These are phyloP conservation scores for Backusella luteola DNA, from an alignment of 192 early-diverging fungal species.

Conservation along the genomic window DNA sequence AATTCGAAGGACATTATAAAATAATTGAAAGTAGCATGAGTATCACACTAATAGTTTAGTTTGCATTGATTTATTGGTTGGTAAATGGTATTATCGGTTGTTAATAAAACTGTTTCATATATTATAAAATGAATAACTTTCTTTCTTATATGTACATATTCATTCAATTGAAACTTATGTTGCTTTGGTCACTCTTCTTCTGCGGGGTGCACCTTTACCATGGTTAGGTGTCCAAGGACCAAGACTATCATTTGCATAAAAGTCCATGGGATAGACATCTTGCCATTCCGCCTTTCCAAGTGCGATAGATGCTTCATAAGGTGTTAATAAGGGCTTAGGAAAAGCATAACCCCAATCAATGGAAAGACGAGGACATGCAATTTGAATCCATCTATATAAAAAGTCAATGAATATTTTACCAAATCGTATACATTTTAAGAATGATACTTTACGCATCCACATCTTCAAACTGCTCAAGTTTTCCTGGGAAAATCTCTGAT, in stretches of 20 bases:
- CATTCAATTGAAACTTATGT: not conserved
- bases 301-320: constrained; percentile 92
- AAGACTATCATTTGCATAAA: constrained; percentile 86
- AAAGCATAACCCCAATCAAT: constrained; percentile 99
- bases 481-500: constrained; percentile 94
- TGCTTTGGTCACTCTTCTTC: not conserved
- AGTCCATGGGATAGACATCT: constrained; percentile 96
- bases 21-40: no score
- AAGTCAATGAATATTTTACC: not conserved
- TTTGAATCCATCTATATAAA: constrained; percentile 80
- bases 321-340: constrained; percentile 84
- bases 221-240: constrained; percentile 96
- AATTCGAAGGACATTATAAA: no score
- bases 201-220: constrained; percentile 43
- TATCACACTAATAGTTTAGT: no score
- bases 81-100: not conserved
- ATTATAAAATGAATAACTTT: not conserved
- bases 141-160: not conserved
- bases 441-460: constrained; percentile 61
- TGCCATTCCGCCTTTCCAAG: constrained; percentile 79
- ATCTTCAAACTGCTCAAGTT: constrained; percentile 85
- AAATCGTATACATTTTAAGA: no score
- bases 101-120: not conserved
- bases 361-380: constrained; percentile 93
- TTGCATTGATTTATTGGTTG: not conserved